A percentile compares a stretch with the other conserved stretches of the same genome.
These are phyloP conservation scores for Penicillium paxilli DNA, from an alignment of 495 filamentous ascomycete genomes.

Conservation along the genomic window DNA sequence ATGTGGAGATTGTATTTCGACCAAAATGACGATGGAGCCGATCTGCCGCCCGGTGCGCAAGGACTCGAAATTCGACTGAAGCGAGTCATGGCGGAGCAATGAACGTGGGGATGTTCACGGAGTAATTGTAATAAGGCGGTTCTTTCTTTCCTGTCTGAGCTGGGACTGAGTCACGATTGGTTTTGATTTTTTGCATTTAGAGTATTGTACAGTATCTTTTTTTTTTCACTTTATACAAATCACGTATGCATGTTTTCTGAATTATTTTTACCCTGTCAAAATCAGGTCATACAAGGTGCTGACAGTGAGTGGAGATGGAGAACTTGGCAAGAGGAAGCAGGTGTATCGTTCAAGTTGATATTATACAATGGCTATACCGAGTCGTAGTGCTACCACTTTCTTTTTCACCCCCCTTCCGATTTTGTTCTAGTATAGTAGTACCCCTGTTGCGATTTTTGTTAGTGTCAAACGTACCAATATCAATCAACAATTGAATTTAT, in stretches of 20 bases:
- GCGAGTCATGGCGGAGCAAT: conserved; percentile 17
- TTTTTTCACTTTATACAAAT: not conserved
- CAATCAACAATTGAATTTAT: not conserved
- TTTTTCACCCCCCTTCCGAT: not conserved
- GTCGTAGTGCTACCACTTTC: not conserved
- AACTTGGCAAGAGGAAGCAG: too few species aligned
- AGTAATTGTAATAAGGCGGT: not conserved
- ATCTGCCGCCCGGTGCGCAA: conserved; percentile 23
- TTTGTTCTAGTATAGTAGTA: too few species aligned
- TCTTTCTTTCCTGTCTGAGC: not conserved
- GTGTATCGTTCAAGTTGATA: too few species aligned
- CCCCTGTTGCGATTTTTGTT: too few species aligned
- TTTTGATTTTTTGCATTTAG: not conserved
- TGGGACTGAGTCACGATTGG: too few species aligned
- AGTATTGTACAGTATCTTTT: not conserved
- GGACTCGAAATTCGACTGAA: conserved; percentile 26
- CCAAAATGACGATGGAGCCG: conserved; percentile 26
- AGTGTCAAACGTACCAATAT: too few species aligned
- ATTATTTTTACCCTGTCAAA: not conserved
- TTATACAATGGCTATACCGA: too few species aligned
- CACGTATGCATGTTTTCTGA: not conserved
- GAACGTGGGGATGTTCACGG: not conserved
- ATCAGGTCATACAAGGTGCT: not conserved
- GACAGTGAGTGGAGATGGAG: not conserved
- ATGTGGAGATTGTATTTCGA: conserved; percentile 32